phyloP scores from a whole-genome alignment of 139 green algal species.

The Trebouxia sp. region DNA sequence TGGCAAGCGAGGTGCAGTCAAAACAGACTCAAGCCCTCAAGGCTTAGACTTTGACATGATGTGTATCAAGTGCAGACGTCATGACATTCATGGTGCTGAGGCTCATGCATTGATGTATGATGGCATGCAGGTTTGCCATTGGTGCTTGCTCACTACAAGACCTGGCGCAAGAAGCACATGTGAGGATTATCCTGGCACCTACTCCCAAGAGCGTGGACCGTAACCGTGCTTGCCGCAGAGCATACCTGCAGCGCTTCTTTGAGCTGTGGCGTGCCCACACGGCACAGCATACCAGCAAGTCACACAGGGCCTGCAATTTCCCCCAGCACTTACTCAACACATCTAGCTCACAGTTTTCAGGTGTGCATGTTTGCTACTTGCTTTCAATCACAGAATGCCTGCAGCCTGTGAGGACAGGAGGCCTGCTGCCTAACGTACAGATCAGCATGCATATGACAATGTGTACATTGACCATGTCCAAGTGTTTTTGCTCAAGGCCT shows the following conservation, averaged over 20 bases:
- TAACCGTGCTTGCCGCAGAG: slow-evolving; percentile 1
- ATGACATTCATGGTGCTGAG: too few species aligned
- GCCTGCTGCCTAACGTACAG: too few species aligned
- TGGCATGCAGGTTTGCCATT: slow-evolving; percentile 27
- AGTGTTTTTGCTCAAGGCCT: background rate
- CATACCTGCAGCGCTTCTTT: slow-evolving; percentile 29
- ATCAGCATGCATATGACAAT: background rate
- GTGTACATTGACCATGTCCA: background rate
- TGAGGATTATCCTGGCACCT: background rate
- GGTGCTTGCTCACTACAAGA: slow-evolving; percentile 13
- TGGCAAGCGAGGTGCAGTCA: too few species aligned
- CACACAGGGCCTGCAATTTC: slow-evolving; percentile 17
- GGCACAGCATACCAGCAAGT: background rate
- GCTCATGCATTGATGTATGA: too few species aligned
- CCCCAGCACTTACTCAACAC: slow-evolving; percentile 29
- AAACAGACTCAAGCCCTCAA: too few species aligned
- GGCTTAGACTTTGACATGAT: too few species aligned
- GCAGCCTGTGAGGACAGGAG: too few species aligned
- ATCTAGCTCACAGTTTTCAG: slow-evolving; percentile 7
- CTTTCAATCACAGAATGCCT: too few species aligned
- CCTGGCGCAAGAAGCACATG: slow-evolving; percentile 12
- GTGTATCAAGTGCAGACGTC: too few species aligned
- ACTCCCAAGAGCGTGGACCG: slow-evolving; percentile 25
- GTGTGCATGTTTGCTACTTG: background rate
- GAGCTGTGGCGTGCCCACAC: slow-evolving; percentile 17